Conservation (phyloP, 352 stramenopile genomes). For the Globisporangium barbulae region DNA sequence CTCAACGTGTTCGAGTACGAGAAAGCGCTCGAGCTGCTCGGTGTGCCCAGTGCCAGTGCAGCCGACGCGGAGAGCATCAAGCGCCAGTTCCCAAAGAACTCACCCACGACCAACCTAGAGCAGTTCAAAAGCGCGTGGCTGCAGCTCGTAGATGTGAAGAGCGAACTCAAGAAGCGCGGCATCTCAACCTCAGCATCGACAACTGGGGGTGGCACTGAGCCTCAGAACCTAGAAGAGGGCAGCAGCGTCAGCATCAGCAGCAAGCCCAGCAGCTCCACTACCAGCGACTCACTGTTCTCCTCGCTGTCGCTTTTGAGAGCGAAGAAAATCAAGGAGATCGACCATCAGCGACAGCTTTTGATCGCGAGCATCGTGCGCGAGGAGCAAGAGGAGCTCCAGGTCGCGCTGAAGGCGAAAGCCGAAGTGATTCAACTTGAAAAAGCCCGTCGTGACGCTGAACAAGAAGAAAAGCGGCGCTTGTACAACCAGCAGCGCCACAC, state of each 20-base stretch:
- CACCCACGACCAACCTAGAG: constrained; percentile 34
- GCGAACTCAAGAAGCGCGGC: constrained; percentile 40
- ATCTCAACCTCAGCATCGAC: constrained; percentile 2
- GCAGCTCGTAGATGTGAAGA: constrained; percentile 39
- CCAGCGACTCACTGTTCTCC: neutral
- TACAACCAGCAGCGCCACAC: constrained; percentile 48
- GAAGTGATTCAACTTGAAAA: constrained; percentile 54
- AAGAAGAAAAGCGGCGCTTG: constrained; percentile 40
- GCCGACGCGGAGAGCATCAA: constrained; percentile 19
- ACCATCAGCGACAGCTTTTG: constrained; percentile 29
- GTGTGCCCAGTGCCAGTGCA: constrained; percentile 21
- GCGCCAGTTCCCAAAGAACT: constrained; percentile 32
- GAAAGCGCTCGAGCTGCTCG: constrained; percentile 50
- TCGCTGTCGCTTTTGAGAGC: neutral
- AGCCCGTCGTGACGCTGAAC: constrained; percentile 31
- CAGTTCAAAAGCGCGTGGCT: constrained; percentile 61
- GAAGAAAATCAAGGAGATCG: constrained; percentile 17
- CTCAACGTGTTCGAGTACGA: constrained; percentile 71
- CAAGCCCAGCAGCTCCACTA: neutral
- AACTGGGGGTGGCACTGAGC: neutral
- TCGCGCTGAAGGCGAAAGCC: constrained; percentile 48
- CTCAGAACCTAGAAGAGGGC: neutral
- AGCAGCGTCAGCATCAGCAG: neutral
- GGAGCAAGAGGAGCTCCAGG: constrained; percentile 45
- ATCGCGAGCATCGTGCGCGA: constrained; percentile 36